Evolutionary conservation across 2,329 filamentous ascomycete species (phyloP), one percentile per base, ranked within the genome.

Genomic region (Thelonectria discophora): DNA sequence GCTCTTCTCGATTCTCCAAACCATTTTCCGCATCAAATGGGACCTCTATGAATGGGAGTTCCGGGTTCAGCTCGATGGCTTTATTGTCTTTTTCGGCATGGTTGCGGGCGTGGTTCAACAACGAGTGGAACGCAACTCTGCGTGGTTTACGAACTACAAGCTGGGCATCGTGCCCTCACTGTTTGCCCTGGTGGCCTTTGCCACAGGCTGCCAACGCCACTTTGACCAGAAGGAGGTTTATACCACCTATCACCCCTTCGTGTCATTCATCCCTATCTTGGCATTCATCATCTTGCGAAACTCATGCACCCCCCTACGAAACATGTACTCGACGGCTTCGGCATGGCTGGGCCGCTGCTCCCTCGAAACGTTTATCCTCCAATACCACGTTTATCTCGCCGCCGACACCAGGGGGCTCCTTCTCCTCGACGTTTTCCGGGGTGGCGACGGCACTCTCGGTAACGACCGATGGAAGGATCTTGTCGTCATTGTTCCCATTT

Each of bases 321-420:
- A 68, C 42, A 59, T 49, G 6, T 70, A 66, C 61, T 73, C 84
- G 10, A 76, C 82, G 7, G 79, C 77, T 8, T 74, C 77, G 27
- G 81, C 84, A 0, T 84, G 80, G 76, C 73, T 90, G 3, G 87
- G 88, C 2, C 77, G 78, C 6, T 82, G 81, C 60, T 85, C 85
- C 0, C 79, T 88, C 1, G 87, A 89, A 73, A 82, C 85, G 1
- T 88, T 85, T 64, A 78, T 87, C 6, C 75, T 90, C 39, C 85
- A 88, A 65, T 83, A 83, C 69, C 88, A 90, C 70, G 78, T 88
- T 55, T 87, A 85, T 81, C 80, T 89, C 9, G 85, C 85, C 2
- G 84, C 81, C 3, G 85, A 89, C 66, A 83, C 84, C 2, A 82
- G 80, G 32, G 84, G 83, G 0, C 66, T 84, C 4, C 77, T 89